These are phyloP conservation scores for Leonotis leonurus DNA, from an alignment of 257 asterid genomes.

Conservation along the genomic window DNA sequence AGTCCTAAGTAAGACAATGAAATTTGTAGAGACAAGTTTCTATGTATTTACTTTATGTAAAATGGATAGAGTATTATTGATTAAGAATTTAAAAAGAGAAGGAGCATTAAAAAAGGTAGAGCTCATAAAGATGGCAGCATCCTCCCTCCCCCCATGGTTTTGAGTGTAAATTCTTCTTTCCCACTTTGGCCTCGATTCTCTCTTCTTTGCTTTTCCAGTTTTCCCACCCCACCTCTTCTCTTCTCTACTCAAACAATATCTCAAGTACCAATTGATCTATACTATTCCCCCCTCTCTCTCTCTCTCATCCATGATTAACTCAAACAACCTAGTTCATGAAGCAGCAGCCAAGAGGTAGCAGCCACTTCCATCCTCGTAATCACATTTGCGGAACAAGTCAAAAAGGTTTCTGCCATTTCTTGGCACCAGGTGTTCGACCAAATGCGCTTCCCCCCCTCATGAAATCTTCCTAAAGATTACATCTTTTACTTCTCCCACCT, in stretches of 20 bases:
- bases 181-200: neutral
- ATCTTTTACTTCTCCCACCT: neutral
- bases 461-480: constrained; percentile 12
- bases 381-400: neutral
- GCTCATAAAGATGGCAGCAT: neutral
- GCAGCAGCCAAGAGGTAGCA: neutral
- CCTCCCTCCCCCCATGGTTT: constrained; percentile 15
- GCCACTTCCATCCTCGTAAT: neutral
- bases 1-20: too few species aligned
- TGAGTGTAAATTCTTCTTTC: constrained; percentile 18
- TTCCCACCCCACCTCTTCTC: too few species aligned
- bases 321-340: neutral
- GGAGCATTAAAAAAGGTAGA: neutral
- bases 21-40: too few species aligned
- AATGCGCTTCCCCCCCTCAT: neutral
- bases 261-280: neutral
- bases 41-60: too few species aligned
- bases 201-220: neutral
- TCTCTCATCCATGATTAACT: neutral
- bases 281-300: neutral
- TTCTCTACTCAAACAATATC: neutral
- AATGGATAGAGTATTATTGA: too few species aligned
- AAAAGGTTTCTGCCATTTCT: neutral
- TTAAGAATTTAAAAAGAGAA: too few species aligned
- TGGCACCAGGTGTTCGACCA: neutral